Base-by-base conservation (phyloP, 2,329 filamentous ascomycete species). In the Aspergillus viridinutans region DNA sequence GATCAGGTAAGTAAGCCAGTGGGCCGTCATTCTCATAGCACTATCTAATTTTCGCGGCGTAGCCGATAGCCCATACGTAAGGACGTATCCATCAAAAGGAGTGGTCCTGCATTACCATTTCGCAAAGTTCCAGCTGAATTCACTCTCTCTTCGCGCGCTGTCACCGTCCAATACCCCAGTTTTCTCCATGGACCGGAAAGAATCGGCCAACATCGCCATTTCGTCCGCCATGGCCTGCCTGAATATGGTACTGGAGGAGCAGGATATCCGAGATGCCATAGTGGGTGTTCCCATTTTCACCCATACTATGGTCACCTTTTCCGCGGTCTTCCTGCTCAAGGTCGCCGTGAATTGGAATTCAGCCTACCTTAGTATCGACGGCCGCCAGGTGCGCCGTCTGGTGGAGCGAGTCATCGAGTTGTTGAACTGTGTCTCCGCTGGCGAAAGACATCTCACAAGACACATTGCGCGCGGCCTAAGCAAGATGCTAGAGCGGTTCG, bases 101-200 rank as follows among this genome's bases (percentile, higher is more conserved):
- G 79, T 80, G 20, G 76, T 80, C 3, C 67, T 83, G 8, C 81
- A 83, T 64, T 80, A 80, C 60, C 77, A 82, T 59, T 80, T 83
- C 54, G 80, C 79, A 23, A 81, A 80, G 59, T 78, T 83, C 49
- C 79, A 82, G 59, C 74, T 83, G 21, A 80, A 82, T 60, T 76
- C 74, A 5, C 71, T 76, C 25, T 73, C 72, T 3, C 67, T 74
- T 9, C 69, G 72, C 62, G 60, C 78, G 3, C 72, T 80, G 60
- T 72, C 76, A 58, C 72, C 77, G 54, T 76, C 70, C 12, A 75
- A 74, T 50, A 74, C 74, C 0, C 74, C 74, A 0, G 66, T 73
- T 9, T 75, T 77, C 56, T 77, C 75, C 12, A 73, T 78, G 65
- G 74, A 77, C 49, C 75, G 73, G 54, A 77, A 75, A 62, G 74